Evolutionary conservation across 2,329 filamentous ascomycete species (phyloP), one percentile per base, ranked within the genome.

Genomic region (Blumeria graminis): DNA sequence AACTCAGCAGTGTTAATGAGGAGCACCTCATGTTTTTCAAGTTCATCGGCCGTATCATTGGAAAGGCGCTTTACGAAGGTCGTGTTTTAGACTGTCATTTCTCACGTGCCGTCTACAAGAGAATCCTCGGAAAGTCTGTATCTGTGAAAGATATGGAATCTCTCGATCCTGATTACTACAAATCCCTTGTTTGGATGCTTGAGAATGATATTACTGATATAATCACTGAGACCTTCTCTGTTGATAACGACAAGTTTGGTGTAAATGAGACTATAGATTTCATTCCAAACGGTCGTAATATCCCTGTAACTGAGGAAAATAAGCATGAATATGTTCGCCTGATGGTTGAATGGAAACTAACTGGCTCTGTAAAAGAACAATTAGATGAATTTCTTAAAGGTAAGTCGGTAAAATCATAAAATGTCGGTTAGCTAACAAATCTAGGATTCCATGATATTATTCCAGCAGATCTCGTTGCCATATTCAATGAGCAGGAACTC

Each of bases 91-190:
- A 98, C 69, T 98, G 92, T 69, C 94, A 96, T 75, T 98, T 98
- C 73, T 96, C 90, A 71, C 82, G 92, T 66, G 93, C 93, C 13
- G 90, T 98, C 55, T 98, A 98, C 76, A 96, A 96, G 73, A 84
- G 87, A 62, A 95, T 98, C 61, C 78, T 98, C 33, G 86, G 92
- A 67, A 94, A 93, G 68, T 80, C 86, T 3, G 90, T 96, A 43
- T 95, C 89, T 8, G 84, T 98, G 69, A 98, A 98, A 72, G 92
- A 98, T 65, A 96, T 98, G 88, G 92, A 98, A 69, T 95, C 89
- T 22, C 84, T 98, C 59, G 92, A 98, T 68, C 82, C 94, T 3
- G 90, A 98, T 65, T 98, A 98, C 72, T 95, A 96, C 78, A 98
- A 96, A 69, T 96, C 90, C 13, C 76, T 98, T 22, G 80, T 92